phyloP scores from a whole-genome alignment of 2,329 filamentous ascomycete genomes.

The Aureobasidium vineae region DNA sequence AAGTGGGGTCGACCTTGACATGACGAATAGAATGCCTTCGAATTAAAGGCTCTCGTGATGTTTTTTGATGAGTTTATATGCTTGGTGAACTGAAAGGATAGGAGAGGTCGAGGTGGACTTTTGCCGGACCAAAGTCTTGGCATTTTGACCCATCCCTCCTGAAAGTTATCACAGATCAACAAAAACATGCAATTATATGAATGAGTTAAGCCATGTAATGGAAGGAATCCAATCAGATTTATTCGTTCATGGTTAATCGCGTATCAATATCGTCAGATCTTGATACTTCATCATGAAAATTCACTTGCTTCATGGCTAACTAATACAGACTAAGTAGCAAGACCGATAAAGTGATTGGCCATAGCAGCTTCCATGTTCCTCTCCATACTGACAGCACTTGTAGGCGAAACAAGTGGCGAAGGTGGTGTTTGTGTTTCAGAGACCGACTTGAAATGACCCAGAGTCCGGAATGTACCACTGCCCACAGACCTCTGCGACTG shows the following conservation, averaged over 20 bases:
- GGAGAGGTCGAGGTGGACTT: constrained; percentile 12
- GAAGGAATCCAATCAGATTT: too few species aligned
- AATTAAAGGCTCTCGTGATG: background rate
- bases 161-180: background rate
- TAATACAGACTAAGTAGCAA: constrained; percentile 29
- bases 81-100: background rate
- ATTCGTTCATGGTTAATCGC: too few species aligned
- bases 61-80: background rate
- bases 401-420: constrained; percentile 33
- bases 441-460: constrained; percentile 18
- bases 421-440: constrained; percentile 27
- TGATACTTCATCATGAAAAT: background rate
- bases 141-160: background rate
- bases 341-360: constrained; percentile 32
- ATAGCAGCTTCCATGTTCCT: constrained; percentile 37
- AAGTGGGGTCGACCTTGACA: background rate
- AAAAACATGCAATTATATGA: too few species aligned
- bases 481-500: constrained; percentile 29
- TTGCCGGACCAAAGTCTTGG: constrained; percentile 12
- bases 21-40: background rate
- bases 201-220: too few species aligned
- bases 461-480: constrained; percentile 20
- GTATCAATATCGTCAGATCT: background rate
- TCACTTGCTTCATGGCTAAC: background rate
- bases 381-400: constrained; percentile 29